Evolutionary conservation across 2,329 filamentous ascomycete species (phyloP), one percentile per base, ranked within the genome.

Genomic region (Acrocalymma vagum): DNA sequence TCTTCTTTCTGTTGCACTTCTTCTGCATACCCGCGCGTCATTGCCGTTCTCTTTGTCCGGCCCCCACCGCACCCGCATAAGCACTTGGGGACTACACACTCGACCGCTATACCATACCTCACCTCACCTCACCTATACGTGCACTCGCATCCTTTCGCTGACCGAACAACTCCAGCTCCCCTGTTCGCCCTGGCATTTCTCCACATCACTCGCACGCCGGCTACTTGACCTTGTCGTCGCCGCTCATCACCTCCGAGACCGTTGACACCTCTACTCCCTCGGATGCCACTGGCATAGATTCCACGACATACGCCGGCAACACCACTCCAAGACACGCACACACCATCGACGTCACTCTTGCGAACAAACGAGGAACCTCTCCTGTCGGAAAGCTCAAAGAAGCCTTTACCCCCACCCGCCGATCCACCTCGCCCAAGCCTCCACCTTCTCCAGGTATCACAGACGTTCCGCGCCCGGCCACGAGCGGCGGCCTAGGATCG

Each of bases 381-480:
- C 87, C 88, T 9, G 83, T 81, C 35, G 82, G 84, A 60, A 88
- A 85, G 60, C 75, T 93, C 47, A 87, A 82, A 65, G 84, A 86
- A 61, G 87, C 86, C 9, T 90, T 94, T 59, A 81, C 74, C 43
- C 69, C 65, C 11, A 57, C 53, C 7, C 54, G 57, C 33, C 56
- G 60, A 30, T 48, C 59, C 10, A 62, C 63, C 7, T 60, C 63
- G 16, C 60, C 66, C 15, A 67, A 60, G 39, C 33, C 53, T 7
- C 53, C 44, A 24, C 55, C 47, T 22, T 33, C 53, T 7, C 53
- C 44, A 24, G 55, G 48, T 22, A 58, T 62, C 27, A 41, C 53
- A 13, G 71, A 75, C 22, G 69, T 70, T 25, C 51, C 61, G 9
- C 76, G 72, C 40, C 72, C 75, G 5, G 67, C 63, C 18, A 72